These are phyloP conservation scores for Candida nemodendra DNA, from an alignment of 805 yeast species.

Conservation along the genomic window DNA sequence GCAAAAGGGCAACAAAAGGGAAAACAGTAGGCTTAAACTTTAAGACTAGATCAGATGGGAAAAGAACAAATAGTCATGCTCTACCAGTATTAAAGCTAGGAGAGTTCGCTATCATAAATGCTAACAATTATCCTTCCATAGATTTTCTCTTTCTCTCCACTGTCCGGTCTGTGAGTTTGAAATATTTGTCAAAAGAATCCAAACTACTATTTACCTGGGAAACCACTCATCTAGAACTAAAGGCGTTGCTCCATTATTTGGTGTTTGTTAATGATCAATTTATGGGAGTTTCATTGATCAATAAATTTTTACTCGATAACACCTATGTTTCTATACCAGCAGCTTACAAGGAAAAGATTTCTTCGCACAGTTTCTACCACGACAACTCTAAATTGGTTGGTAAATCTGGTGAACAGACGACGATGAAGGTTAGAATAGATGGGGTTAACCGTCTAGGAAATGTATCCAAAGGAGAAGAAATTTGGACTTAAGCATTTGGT, in stretches of 20 bases:
- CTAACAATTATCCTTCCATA: conserved; percentile 24
- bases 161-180: conserved; percentile 2
- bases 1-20: neutral
- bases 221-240: conserved; percentile 17
- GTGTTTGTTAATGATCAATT: conserved; percentile 32
- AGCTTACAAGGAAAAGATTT: neutral
- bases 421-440: conserved; percentile 23
- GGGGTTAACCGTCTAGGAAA: conserved; percentile 24
- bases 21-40: neutral
- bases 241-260: conserved; percentile 28
- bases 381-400: neutral
- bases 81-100: conserved; percentile 23
- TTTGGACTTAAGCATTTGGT: conserved; percentile 1
- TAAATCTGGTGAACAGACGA: neutral
- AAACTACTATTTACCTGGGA: conserved; percentile 23
- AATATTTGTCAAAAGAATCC: conserved; percentile 1
- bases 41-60: neutral
- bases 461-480: conserved; percentile 11
- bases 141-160: conserved; percentile 16
- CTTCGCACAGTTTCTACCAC: neutral
- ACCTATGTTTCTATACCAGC: neutral
- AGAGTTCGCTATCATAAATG: conserved; percentile 22
- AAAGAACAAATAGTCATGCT: neutral
- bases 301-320: conserved; percentile 11
- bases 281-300: conserved; percentile 22